Base-by-base conservation (phyloP, 805 yeast genomes). In the Suhomyces emberorum region DNA sequence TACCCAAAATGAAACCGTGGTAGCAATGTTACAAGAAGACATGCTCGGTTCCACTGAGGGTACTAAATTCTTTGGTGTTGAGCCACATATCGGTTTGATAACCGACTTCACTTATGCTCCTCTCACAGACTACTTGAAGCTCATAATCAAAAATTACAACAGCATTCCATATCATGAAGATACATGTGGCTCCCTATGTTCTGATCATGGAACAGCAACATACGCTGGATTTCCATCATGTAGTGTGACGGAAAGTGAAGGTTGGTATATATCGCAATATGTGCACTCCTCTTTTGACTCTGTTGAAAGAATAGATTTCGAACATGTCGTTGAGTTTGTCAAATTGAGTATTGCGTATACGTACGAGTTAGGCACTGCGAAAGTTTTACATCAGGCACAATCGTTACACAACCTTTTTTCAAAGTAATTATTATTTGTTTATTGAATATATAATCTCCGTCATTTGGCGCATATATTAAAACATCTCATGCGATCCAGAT, bases 11-110 rank as follows among this genome's bases (percentile, higher is more conserved):
- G 63, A 66, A 21, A 64, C 71, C 6, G 88, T 91, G 15, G 74
- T 79, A 20, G 88, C 89, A 4, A 83, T 88, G 93, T 66, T 91
- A 25, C 96, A 91, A 61, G 95, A 88, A 57, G 98, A 91, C 57
- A 89, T 89, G 95, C 83, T 95, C 3, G 96, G 96, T 0, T 87
- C 70, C 53, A 74, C 81, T 2, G 66, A 69, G 21, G 73, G 70
- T 27, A 64, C 80, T 27, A 53, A 61, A 26, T 76, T 70, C 44
- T 61, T 44, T 18, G 82, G 72, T 39, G 64, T 55, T 48, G 79
- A 67, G 58, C 88, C 77, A 28, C 79, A 78, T 55, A 72, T 89
- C 49, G 96, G 96, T n/a, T 69, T 91, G 29, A 77, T 88, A 39
- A 74, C 77, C 2, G 95, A 88, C 64, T 79, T 73, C 55, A 79